A percentile compares a stretch with the other conserved stretches of the same genome.
Conservation (phyloP, 2,329 filamentous ascomycete genomes). For the Cercospora canescens region DNA sequence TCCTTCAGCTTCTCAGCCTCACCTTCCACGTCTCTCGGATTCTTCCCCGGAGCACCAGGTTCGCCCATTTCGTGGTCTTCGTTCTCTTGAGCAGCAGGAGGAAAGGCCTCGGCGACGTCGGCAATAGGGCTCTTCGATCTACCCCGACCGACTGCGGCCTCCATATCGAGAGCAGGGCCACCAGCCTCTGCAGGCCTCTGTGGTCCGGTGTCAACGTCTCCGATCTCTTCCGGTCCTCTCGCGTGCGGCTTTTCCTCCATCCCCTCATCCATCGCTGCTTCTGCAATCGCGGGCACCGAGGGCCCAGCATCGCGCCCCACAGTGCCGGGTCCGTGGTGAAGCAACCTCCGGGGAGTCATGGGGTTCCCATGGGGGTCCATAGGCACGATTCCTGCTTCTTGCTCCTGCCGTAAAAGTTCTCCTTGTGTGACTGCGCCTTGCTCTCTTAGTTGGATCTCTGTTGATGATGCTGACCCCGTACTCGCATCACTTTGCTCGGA, state of each 20-base stretch:
- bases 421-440: slow-evolving; percentile 72
- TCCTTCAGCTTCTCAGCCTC: slow-evolving; percentile 22
- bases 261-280: slow-evolving; percentile 38
- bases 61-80: slow-evolving; percentile 20
- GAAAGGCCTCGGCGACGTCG: slow-evolving; percentile 1
- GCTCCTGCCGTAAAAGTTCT: slow-evolving; percentile 82
- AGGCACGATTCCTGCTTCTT: slow-evolving; percentile 76
- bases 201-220: slow-evolving; percentile 81
- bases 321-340: slow-evolving; percentile 26
- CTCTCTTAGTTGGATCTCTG: slow-evolving; percentile 37
- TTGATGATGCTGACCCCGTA: slow-evolving; percentile 35
- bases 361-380: slow-evolving; percentile 23
- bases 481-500: slow-evolving; percentile 38
- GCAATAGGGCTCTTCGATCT: slow-evolving; percentile 31
- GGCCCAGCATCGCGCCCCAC: slow-evolving; percentile 29
- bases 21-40: slow-evolving; percentile 23
- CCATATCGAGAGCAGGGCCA: slow-evolving; percentile 38
- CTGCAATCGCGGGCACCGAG: slow-evolving; percentile 23
- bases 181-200: slow-evolving; percentile 46
- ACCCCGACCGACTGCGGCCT: slow-evolving; percentile 42
- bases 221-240: slow-evolving; percentile 80
- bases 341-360: slow-evolving; percentile 34
- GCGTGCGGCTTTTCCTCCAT: slow-evolving; percentile 65
- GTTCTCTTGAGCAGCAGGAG: slow-evolving; percentile 3
- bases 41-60: slow-evolving; percentile 21